Conservation (phyloP, 805 yeast genomes). For the Saccharomycopsis fodiens region DNA sequence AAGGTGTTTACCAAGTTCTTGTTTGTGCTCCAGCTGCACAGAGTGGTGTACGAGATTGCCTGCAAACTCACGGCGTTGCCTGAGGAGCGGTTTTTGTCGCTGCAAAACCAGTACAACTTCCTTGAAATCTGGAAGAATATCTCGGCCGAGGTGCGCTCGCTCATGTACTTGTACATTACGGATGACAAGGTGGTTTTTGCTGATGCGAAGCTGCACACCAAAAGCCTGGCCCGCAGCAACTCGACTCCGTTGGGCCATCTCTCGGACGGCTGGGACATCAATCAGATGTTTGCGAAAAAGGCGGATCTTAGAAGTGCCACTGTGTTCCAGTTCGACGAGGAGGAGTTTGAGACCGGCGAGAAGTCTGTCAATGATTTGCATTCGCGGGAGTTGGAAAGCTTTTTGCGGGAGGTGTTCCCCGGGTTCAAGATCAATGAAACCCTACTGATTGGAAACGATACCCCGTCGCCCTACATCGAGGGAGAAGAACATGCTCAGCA, state of each 20-base stretch:
- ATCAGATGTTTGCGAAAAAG: slow-evolving; percentile 12
- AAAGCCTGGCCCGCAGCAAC: neutral
- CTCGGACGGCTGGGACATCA: slow-evolving; percentile 14
- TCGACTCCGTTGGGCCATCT: slow-evolving; percentile 14
- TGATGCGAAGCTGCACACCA: slow-evolving; percentile 6
- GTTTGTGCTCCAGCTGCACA: slow-evolving; percentile 61
- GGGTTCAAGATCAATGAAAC: slow-evolving; percentile 36
- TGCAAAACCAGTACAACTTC: slow-evolving; percentile 28
- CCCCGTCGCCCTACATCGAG: slow-evolving; percentile 46
- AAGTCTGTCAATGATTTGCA: slow-evolving; percentile 26
- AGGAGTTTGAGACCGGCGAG: slow-evolving; percentile 25
- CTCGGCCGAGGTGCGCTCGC: slow-evolving; percentile 33
- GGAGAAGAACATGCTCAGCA: slow-evolving; percentile 52
- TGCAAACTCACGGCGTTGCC: slow-evolving; percentile 24
- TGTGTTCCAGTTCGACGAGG: slow-evolving; percentile 32
- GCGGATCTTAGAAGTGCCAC: slow-evolving; percentile 12
- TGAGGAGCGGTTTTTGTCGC: slow-evolving; percentile 21
- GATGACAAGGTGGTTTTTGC: slow-evolving; percentile 16
- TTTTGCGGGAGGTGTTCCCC: slow-evolving; percentile 61
- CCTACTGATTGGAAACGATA: slow-evolving; percentile 23
- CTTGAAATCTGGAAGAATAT: slow-evolving; percentile 38
- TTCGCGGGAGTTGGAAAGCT: slow-evolving; percentile 34
- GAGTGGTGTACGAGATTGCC: slow-evolving; percentile 54
- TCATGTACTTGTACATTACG: slow-evolving; percentile 32
- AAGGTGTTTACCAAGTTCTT: slow-evolving; percentile 57